A percentile compares a stretch with the other conserved stretches of the same genome.
phyloP scores from a whole-genome alignment of 2,329 filamentous ascomycete species.

The Chaetomiaceae sp. region DNA sequence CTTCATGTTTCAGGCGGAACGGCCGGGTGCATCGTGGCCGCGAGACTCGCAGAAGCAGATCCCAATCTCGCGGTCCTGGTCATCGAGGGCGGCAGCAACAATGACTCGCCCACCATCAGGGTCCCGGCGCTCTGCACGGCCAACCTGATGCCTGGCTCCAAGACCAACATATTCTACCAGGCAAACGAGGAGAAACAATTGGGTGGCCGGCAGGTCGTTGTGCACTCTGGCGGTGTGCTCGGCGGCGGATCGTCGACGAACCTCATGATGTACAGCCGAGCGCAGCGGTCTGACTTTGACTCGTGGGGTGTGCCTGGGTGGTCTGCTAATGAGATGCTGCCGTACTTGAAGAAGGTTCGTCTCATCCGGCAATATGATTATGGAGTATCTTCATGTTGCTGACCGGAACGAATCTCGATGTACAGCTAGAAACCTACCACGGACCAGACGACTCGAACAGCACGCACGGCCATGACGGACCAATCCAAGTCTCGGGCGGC shows the following conservation, averaged over 20 bases:
- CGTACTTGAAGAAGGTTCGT: conserved; percentile 45
- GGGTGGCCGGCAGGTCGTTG: conserved; percentile 38
- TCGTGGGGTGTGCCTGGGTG: conserved; percentile 22
- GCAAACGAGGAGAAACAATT: conserved; percentile 29
- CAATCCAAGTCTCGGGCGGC: conserved; percentile 51
- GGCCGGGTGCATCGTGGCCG: conserved; percentile 46
- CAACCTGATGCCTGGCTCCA: conserved; percentile 43
- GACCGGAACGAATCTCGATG: no score
- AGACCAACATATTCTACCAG: conserved; percentile 43
- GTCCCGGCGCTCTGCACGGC: conserved; percentile 47
- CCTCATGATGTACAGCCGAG: conserved; percentile 37
- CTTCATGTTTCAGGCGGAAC: no score
- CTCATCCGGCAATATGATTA: no score
- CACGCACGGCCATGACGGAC: conserved; percentile 51
- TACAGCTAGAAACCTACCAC: conserved; percentile 52
- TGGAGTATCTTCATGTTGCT: no score
- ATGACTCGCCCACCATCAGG: conserved; percentile 43
- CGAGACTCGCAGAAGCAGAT: conserved; percentile 46
- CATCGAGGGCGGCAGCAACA: conserved; percentile 52
- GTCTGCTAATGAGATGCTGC: conserved; percentile 35
- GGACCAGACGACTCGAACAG: conserved; percentile 39
- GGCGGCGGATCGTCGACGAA: conserved; percentile 50
- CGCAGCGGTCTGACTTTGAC: conserved; percentile 29
- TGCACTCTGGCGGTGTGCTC: conserved; percentile 41
- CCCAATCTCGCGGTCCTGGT: conserved; percentile 47